These are phyloP conservation scores for Exophiala xenobiotica DNA, from an alignment of 2,329 filamentous ascomycete genomes.

Conservation along the genomic window DNA sequence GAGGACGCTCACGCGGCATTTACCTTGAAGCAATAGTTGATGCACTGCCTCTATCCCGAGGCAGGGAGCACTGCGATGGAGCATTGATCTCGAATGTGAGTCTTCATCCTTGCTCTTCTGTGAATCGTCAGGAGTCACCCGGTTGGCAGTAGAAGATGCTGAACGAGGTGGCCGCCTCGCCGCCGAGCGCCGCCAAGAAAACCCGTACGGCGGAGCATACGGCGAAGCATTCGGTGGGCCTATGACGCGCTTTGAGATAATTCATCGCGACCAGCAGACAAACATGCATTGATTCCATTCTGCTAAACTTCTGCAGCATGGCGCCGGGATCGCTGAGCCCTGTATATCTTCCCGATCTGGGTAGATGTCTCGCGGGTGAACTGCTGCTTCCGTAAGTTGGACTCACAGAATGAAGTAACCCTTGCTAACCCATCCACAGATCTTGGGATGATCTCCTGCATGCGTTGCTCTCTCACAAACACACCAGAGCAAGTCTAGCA, in stretches of 20 bases:
- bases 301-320: conserved; percentile 20
- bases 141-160: no score
- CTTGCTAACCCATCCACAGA: conserved; percentile 18
- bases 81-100: no score
- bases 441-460: conserved; percentile 28
- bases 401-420: no score
- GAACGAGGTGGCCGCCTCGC: no score
- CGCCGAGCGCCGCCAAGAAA: no score
- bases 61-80: no score
- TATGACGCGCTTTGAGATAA: conserved; percentile 12
- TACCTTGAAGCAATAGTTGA: no score
- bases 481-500: conserved; percentile 6
- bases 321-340: conserved; percentile 21
- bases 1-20: no score
- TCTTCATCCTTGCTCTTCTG: no score
- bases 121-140: no score
- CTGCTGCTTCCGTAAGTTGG: conserved; percentile 21
- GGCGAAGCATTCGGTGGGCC: conserved; percentile 5
- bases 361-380: conserved; percentile 36
- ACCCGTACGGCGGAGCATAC: no score
- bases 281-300: conserved; percentile 11
- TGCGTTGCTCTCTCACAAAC: conserved; percentile 21
- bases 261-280: conserved; percentile 1
- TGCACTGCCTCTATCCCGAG: no score
- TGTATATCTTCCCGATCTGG: conserved; percentile 19